Evolutionary conservation across 2,329 filamentous ascomycete genomes (phyloP), one percentile per base, ranked within the genome.

Genomic region (Cladosporium sp.): DNA sequence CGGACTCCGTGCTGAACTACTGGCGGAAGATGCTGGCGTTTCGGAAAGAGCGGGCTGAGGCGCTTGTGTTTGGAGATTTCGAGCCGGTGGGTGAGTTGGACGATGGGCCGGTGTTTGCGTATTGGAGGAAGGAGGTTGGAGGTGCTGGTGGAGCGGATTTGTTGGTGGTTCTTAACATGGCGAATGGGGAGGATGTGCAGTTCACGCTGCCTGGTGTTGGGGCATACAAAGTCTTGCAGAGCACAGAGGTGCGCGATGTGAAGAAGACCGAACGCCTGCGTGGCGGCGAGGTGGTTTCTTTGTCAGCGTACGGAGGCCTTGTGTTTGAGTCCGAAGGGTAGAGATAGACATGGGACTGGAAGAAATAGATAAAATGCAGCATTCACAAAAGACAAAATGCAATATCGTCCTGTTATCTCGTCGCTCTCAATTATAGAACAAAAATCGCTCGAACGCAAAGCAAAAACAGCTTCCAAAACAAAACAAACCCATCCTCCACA

Each of bases 151-250:
- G 27, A 9, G 24, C 38, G 32, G 52, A 55, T 40, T 44, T 60
- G 1, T 43, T 60, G 40, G 47, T 60, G 7, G 43, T 60, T 11
- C 38, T 59, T 20, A 59, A 59, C 19, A 39, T 60, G 50, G 53
- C 53, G 7, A 50, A 41, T 7, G 18, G 30, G 3, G 47, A 53
- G 5, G 40, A 40, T 30, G 57, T 58, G 2, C 22, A 19, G 2
- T 56, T 56, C 17, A n/a, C 19, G 12, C 17, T 59, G 41, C 57
- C 57, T 17, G 15, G 34, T 30, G 34, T 30, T 15, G 44, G 44
- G 4, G 29, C 36, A 1, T 47, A 40, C 4, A 30, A 3, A 4
- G 15, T 27, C 5, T 12, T 39, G 44, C 20, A 38, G 34, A 32
- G 32, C 22, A 47, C 44, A 5, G 36, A 15, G 17, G 9, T 30